A percentile compares a stretch with the other conserved stretches of the same genome.
Evolutionary conservation across 148 eudicot genomes (phyloP).

Genomic region (Polygonum aviculare): DNA sequence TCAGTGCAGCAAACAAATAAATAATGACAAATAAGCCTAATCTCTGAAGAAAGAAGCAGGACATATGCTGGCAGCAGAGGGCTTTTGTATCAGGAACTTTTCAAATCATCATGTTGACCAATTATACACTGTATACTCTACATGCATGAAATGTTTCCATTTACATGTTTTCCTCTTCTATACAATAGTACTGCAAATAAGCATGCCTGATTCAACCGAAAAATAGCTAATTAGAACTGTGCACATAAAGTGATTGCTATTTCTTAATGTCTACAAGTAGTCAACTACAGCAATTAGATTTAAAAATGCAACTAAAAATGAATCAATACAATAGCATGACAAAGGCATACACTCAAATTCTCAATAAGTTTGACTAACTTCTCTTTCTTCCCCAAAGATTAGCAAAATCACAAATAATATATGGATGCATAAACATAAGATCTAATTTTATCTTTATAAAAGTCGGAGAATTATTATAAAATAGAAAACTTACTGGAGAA

Average conservation of each 20-base stretch:
- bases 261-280: background rate
- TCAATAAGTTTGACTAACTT: background rate
- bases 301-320: background rate
- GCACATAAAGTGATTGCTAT: background rate
- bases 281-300: background rate
- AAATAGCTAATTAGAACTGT: background rate
- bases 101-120: background rate
- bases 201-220: background rate
- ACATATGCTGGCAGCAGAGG: background rate
- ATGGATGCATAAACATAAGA: background rate
- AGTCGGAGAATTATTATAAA: background rate
- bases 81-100: background rate
- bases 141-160: background rate
- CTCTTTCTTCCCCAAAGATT: background rate
- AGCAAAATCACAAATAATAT: background rate
- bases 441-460: background rate
- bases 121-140: background rate
- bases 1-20: background rate
- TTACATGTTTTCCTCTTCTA: background rate
- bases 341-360: background rate
- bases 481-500: constrained; percentile 63
- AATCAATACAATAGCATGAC: background rate
- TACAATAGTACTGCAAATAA: background rate
- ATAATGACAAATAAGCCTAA: background rate
- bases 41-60: background rate